phyloP scores from a whole-genome alignment of 192 early-diverging fungal genomes.

The Linderina pennispora region DNA sequence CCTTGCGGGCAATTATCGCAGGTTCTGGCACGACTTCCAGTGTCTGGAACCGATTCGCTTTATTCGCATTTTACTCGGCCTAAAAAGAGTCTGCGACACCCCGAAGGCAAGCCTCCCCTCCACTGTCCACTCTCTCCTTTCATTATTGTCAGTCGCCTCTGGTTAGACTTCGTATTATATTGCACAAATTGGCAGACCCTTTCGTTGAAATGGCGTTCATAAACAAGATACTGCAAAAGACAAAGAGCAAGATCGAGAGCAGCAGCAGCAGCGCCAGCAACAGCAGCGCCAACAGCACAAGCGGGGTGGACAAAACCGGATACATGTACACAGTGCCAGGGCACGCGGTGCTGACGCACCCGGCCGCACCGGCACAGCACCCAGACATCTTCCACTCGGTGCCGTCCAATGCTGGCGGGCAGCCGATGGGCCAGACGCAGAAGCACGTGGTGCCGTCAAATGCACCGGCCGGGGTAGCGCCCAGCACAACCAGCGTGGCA shows the following conservation, averaged over 20 bases:
- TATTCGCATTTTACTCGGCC: too few species aligned
- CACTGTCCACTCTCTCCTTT: too few species aligned
- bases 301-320: neutral
- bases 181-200: neutral
- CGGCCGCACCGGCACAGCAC: too few species aligned
- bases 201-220: constrained; percentile 50
- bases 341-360: constrained; percentile 6
- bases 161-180: neutral
- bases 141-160: too few species aligned
- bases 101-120: too few species aligned
- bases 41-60: too few species aligned
- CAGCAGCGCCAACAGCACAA: neutral
- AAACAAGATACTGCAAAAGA: constrained; percentile 51
- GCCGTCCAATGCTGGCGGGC: too few species aligned
- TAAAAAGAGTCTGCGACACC: too few species aligned
- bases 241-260: constrained; percentile 38
- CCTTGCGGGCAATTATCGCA: too few species aligned
- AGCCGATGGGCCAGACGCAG: too few species aligned
- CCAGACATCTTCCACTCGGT: constrained; percentile 2
- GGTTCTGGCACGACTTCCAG: too few species aligned
- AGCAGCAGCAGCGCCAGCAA: constrained; percentile 8
- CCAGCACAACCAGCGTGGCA: constrained; percentile 29
- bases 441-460: constrained; percentile 44
- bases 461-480: constrained; percentile 9
- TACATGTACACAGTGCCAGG: neutral